phyloP scores from a whole-genome alignment of 805 yeast species.

The Zygosaccharomyces kombuchaensis region DNA sequence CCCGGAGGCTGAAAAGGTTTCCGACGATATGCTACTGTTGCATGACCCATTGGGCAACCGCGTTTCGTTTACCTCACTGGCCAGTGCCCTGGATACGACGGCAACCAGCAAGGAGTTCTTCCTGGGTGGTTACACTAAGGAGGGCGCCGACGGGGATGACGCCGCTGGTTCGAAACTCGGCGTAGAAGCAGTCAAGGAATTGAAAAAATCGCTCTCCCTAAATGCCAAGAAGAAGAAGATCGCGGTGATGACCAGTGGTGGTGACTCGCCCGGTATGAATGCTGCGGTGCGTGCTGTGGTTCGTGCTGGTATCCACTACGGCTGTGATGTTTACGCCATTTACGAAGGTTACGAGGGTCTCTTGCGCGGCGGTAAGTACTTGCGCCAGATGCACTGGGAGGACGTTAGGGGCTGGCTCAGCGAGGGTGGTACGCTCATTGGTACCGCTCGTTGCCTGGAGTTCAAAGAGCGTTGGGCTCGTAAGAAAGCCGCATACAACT shows the following conservation, averaged over 20 bases:
- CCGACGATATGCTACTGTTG: constrained; percentile 25
- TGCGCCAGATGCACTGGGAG: constrained; percentile 82
- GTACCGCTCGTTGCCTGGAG: constrained; percentile 89
- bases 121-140: constrained; percentile 9
- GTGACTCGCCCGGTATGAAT: constrained; percentile 99
- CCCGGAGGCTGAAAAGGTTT: constrained; percentile 23
- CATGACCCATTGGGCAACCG: constrained; percentile 64
- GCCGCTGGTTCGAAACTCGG: constrained; percentile 18
- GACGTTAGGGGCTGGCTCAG: constrained; percentile 93
- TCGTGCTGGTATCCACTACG: constrained; percentile 79
- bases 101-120: constrained; percentile 27
- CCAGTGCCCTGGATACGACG: constrained; percentile 37
- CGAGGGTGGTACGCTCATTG: constrained; percentile 92
- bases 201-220: constrained; percentile 18
- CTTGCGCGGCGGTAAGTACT: constrained; percentile 75
- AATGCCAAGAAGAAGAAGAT: constrained; percentile 40
- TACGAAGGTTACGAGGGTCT: constrained; percentile 95
- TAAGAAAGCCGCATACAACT: constrained; percentile 72
- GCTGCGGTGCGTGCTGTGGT: constrained; percentile 95
- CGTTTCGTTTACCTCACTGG: constrained; percentile 50
- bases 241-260: constrained; percentile 97
- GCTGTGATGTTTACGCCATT: constrained; percentile 87
- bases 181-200: constrained; percentile 19
- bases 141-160: constrained; percentile 11
- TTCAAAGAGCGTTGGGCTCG: constrained; percentile 86